These are phyloP conservation scores for Myriosclerotinia duriaeana DNA, from an alignment of 2,329 filamentous ascomycete species.

Conservation along the genomic window DNA sequence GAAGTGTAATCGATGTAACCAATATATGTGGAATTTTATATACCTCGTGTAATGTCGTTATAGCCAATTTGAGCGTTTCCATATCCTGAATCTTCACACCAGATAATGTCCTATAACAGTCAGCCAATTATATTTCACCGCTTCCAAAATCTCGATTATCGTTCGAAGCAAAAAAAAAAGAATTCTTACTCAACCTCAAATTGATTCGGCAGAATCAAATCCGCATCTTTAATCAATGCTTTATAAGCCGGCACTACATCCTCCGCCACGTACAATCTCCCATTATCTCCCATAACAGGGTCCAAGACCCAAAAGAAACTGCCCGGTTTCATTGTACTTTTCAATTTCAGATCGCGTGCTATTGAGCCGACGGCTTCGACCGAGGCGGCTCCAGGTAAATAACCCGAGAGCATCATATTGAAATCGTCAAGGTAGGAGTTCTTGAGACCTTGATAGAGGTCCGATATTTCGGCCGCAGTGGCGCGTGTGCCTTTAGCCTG, in stretches of 20 bases:
- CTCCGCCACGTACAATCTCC: constrained; percentile 83
- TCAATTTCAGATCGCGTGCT: constrained; percentile 73
- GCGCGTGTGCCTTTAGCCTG: constrained; percentile 84
- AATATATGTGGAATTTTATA: constrained; percentile 84
- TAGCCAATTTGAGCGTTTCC: constrained; percentile 67
- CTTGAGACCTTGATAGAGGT: constrained; percentile 80
- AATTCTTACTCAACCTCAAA: constrained; percentile 85
- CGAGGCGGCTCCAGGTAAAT: constrained; percentile 82
- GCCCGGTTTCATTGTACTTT: constrained; percentile 61
- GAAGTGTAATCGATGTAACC: constrained; percentile 80
- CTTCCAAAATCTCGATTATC: background rate
- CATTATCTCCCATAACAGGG: constrained; percentile 98
- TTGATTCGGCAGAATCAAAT: constrained; percentile 92
- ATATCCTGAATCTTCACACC: constrained; percentile 81
- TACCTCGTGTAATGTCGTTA: constrained; percentile 71
- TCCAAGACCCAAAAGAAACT: constrained; percentile 97
- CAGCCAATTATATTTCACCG: background rate
- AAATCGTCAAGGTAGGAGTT: constrained; percentile 85
- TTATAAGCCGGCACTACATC: constrained; percentile 93
- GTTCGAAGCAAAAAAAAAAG: background rate
- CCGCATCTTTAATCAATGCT: constrained; percentile 72
- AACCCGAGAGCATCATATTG: constrained; percentile 92
- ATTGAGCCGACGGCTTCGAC: constrained; percentile 84
- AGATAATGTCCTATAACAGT: constrained; percentile 66
- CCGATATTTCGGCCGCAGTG: constrained; percentile 76